Conservation (phyloP, 345 rosid genomes). For the Crucihimalaya himalaica region DNA sequence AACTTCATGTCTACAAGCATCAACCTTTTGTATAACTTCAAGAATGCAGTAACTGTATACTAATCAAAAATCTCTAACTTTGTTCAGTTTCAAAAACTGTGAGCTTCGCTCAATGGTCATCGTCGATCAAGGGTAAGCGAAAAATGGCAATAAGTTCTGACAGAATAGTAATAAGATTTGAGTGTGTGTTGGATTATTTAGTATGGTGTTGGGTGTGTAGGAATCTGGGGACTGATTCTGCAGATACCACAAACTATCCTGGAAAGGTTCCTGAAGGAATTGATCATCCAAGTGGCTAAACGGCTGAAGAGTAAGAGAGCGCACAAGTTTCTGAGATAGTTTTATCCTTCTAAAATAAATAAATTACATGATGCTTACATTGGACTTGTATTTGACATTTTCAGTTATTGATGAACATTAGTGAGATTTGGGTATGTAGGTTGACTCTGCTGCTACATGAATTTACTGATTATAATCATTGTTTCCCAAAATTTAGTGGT, state of each 20-base stretch:
- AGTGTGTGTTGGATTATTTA: background rate
- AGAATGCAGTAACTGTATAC: slow-evolving; percentile 8
- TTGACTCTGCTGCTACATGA: background rate
- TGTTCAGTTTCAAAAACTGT: slow-evolving; percentile 68
- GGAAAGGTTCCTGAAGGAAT: slow-evolving; percentile 35
- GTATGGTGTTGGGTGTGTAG: slow-evolving; percentile 17
- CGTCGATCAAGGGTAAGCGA: slow-evolving; percentile 61
- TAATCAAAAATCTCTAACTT: slow-evolving; percentile 7
- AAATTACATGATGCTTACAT: slow-evolving; percentile 13
- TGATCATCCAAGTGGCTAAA: slow-evolving; percentile 38
- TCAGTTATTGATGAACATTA: background rate
- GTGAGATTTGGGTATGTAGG: background rate
- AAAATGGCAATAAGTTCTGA: background rate
- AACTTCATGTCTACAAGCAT: background rate
- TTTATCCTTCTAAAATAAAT: background rate
- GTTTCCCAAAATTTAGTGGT: background rate
- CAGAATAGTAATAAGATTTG: background rate
- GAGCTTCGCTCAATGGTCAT: slow-evolving; percentile 76
- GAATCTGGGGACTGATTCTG: slow-evolving; percentile 28
- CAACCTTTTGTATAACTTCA: background rate
- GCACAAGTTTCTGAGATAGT: background rate
- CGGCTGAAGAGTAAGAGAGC: background rate
- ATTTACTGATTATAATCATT: background rate
- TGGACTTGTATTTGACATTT: slow-evolving; percentile 11
- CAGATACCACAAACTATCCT: slow-evolving; percentile 32